Conservation (phyloP, 768 basidiomycete genomes). For the Auricularia sp. region DNA sequence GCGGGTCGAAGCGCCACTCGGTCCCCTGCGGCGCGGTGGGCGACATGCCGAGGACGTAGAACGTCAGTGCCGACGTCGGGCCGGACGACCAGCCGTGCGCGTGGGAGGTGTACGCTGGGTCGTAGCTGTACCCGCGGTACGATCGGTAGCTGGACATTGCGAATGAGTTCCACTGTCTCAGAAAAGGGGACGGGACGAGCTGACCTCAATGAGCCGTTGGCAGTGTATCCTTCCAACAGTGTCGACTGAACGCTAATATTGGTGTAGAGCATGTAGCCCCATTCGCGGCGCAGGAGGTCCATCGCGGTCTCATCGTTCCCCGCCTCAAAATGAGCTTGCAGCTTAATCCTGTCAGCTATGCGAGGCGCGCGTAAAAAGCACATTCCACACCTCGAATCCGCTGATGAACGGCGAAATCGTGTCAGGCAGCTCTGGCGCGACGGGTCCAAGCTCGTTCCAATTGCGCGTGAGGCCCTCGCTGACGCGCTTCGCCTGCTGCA, state of each 20-base stretch:
- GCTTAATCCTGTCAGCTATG: conserved; percentile 19
- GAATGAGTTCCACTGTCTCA: not conserved
- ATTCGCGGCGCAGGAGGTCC: conserved; percentile 43
- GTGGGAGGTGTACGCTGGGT: conserved; percentile 49
- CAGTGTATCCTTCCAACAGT: conserved; percentile 48
- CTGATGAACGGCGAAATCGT: conserved; percentile 52
- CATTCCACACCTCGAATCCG: not conserved
- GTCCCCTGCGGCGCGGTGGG: conserved; percentile 38
- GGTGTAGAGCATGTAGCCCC: conserved; percentile 54
- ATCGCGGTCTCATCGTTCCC: conserved; percentile 43
- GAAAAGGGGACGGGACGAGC: conserved; percentile 8
- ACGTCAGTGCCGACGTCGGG: conserved; percentile 46
- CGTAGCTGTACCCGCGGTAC: conserved; percentile 47
- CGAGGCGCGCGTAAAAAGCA: not conserved
- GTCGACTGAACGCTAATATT: conserved; percentile 47
- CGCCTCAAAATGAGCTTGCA: conserved; percentile 49
- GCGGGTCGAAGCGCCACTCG: conserved; percentile 40
- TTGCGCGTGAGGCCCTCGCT: conserved; percentile 39
- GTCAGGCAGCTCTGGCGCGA: conserved; percentile 48
- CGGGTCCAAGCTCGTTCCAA: conserved; percentile 44
- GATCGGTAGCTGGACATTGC: conserved; percentile 35
- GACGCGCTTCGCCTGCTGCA: conserved; percentile 28
- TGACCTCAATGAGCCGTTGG: conserved; percentile 45
- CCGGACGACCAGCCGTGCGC: conserved; percentile 52
- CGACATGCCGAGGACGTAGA: conserved; percentile 44